Evolutionary conservation across 805 yeast genomes (phyloP).

Genomic region (Clavispora phyllophila): DNA sequence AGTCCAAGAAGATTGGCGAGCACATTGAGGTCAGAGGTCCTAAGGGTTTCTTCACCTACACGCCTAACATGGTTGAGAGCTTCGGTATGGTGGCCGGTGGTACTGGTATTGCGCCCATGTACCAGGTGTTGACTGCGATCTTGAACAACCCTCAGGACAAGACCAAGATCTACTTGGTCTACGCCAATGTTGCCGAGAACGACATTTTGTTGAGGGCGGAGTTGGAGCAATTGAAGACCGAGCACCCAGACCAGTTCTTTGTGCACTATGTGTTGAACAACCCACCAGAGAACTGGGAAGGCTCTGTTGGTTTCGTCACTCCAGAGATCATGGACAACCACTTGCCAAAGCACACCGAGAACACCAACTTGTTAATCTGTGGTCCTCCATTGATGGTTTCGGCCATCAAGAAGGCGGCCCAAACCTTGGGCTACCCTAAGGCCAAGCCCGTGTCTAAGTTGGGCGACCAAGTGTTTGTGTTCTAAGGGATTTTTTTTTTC

Average conservation of each 20-base stretch:
- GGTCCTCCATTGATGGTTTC: constrained; percentile 94
- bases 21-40: constrained; percentile 80
- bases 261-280: constrained; percentile 73
- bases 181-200: constrained; percentile 74
- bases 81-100: constrained; percentile 96
- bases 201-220: constrained; percentile 81
- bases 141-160: constrained; percentile 70
- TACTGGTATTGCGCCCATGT: constrained; percentile 95
- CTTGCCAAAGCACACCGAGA: constrained; percentile 57
- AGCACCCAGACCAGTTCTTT: constrained; percentile 54
- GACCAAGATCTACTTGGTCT: constrained; percentile 69
- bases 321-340: constrained; percentile 61
- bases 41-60: constrained; percentile 80
- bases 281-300: constrained; percentile 69
- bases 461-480: constrained; percentile 87
- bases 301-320: constrained; percentile 76
- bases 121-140: constrained; percentile 81
- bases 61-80: constrained; percentile 67
- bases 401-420: constrained; percentile 75
- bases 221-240: constrained; percentile 58
- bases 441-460: constrained; percentile 85
- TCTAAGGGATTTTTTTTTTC: constrained; percentile 37
- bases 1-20: constrained; percentile 73
- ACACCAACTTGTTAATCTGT: constrained; percentile 73
- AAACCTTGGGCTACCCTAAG: constrained; percentile 69